Conservation (phyloP, 768 basidiomycete species). For the Coprinopsis sp. region DNA sequence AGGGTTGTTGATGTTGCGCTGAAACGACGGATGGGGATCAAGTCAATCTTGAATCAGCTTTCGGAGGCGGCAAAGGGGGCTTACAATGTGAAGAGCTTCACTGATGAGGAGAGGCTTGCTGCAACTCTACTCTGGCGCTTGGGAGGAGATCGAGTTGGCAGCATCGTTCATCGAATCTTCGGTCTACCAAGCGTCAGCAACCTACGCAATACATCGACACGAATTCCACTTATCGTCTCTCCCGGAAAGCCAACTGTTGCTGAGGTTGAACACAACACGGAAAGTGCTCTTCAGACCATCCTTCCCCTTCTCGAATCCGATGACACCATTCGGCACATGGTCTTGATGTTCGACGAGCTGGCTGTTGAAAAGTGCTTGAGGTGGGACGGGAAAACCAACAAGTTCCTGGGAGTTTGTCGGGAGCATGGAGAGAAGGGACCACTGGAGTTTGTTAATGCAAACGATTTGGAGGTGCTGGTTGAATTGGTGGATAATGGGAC, state of each 20-base stretch:
- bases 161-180: conserved; percentile 18
- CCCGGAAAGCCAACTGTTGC: conserved; percentile 7
- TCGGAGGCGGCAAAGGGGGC: conserved; percentile 13
- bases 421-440: conserved; percentile 18
- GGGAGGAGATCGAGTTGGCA: conserved; percentile 18
- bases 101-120: conserved; percentile 18
- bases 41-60: conserved; percentile 5
- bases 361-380: conserved; percentile 20
- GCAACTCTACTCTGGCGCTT: conserved; percentile 20
- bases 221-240: conserved; percentile 17
- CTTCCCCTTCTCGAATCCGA: not conserved
- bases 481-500: conserved; percentile 11
- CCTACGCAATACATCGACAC: conserved; percentile 11
- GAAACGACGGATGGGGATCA: conserved; percentile 8
- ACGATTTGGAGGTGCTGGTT: conserved; percentile 21
- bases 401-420: conserved; percentile 24
- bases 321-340: conserved; percentile 11
- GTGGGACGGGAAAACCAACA: conserved; percentile 22
- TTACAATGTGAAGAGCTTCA: conserved; percentile 21
- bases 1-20: conserved; percentile 16
- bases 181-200: conserved; percentile 14
- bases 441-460: conserved; percentile 17
- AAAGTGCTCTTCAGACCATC: conserved; percentile 2
- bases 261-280: conserved; percentile 8
- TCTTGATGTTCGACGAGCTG: conserved; percentile 28